phyloP scores from a whole-genome alignment of 192 early-diverging fungal genomes.

The Neocallimastix lanati region DNA sequence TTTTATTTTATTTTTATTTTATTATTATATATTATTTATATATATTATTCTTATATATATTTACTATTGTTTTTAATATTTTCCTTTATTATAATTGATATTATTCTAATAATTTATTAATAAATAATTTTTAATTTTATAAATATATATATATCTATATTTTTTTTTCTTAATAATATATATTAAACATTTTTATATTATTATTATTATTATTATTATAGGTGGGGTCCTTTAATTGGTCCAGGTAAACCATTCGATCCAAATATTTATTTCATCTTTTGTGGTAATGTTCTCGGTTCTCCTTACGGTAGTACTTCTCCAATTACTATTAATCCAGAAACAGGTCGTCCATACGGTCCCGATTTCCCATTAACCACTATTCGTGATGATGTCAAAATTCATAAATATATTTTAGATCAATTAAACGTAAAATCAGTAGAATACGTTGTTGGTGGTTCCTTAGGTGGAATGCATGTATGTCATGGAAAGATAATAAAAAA shows the following conservation, averaged over 20 bases:
- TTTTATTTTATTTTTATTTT: no score
- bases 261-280: constrained; percentile 82
- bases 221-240: constrained; percentile 92
- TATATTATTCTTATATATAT: no score
- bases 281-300: constrained; percentile 85
- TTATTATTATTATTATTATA: no score
- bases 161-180: no score
- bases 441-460: constrained; percentile 84
- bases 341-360: constrained; percentile 64
- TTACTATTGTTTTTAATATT: no score
- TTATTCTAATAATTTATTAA: no score
- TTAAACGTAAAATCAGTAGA: constrained; percentile 75
- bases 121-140: no score
- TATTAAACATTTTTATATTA: no score
- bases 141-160: no score
- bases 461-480: constrained; percentile 99
- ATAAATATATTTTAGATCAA: constrained; percentile 62
- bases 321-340: neutral
- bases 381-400: constrained; percentile 79
- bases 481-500: no score
- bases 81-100: no score
- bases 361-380: constrained; percentile 76
- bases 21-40: no score
- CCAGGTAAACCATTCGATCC: constrained; percentile 77
- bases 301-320: constrained; percentile 73